Conservation (phyloP, 805 yeast species). For the Millerozyma acaciae region DNA sequence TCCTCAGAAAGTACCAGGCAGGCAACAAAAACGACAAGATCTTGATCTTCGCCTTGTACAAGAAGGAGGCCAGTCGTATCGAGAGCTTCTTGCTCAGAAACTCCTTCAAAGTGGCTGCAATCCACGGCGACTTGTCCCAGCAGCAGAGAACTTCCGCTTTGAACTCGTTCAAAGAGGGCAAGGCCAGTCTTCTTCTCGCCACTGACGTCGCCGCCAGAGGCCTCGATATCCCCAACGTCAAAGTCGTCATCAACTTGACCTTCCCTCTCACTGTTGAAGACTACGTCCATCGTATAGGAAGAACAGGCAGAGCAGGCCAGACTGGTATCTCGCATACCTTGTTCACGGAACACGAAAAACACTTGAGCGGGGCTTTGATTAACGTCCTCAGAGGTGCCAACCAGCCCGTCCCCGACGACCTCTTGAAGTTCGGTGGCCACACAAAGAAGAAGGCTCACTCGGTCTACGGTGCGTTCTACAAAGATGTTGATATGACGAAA, state of each 20-base stretch:
- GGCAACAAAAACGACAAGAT: slow-evolving; percentile 76
- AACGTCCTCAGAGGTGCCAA: slow-evolving; percentile 91
- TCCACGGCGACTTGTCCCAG: slow-evolving; percentile 94
- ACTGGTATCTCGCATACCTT: slow-evolving; percentile 92
- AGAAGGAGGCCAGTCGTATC: slow-evolving; percentile 92
- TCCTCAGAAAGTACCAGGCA: slow-evolving; percentile 71
- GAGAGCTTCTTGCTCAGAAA: slow-evolving; percentile 70
- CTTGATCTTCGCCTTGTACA: slow-evolving; percentile 88
- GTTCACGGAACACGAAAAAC: slow-evolving; percentile 96
- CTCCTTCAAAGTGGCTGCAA: slow-evolving; percentile 83
- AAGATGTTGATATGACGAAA: slow-evolving; percentile 81
- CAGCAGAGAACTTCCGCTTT: slow-evolving; percentile 87
- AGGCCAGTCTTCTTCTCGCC: slow-evolving; percentile 74
- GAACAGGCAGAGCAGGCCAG: slow-evolving; percentile 97
- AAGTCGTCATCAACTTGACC: slow-evolving; percentile 89
- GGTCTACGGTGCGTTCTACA: slow-evolving; percentile 97
- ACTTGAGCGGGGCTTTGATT: slow-evolving; percentile 88
- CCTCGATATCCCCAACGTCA: slow-evolving; percentile 94
- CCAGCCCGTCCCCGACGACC: slow-evolving; percentile 93
- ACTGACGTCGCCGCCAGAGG: slow-evolving; percentile 99
- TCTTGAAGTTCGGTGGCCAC: slow-evolving; percentile 93
- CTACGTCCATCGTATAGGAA: slow-evolving; percentile 94
- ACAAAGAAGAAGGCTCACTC: slow-evolving; percentile 96
- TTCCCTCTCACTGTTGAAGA: slow-evolving; percentile 97
- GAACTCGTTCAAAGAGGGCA: slow-evolving; percentile 78